Evolutionary conservation across 2,329 filamentous ascomycete genomes (phyloP), one percentile per base, ranked within the genome.

Genomic region (Leptographium wingfieldii): DNA sequence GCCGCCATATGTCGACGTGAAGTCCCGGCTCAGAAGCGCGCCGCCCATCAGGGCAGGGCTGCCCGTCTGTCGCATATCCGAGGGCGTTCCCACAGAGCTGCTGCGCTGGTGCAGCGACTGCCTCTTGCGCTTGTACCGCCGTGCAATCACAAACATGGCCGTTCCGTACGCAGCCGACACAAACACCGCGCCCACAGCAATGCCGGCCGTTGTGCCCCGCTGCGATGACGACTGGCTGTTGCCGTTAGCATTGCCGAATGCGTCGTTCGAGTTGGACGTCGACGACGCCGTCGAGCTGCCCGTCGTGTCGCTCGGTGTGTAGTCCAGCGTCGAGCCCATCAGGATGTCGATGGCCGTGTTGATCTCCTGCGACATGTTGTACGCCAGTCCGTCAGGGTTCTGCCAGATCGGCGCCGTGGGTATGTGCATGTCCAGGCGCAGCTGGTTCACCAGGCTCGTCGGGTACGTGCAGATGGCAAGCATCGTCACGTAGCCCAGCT

Each of bases 131-230:
- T 92, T 90, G 80, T 96, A 96, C 62, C 92, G 83, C 63, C 91
- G 86, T 56, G 92, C 92, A 65, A 96, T 84, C 68, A 94, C 85
- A 76, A 96, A 92, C 92, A 96, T 96, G 71, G 90, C 91, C 14
- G 88, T 89, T 69, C 91, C 92, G 66, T 96, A 96, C n/a, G 90
- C 85, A 57, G 86, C 87, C 51, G 89, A 90, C 68, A 91, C 85
- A 52, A 82, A 81, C 38, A 92, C 83, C 31, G 89, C 87, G 67
- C 89, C 90, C 27, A 90, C 79, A 60, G 87, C 89, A 68, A 96
- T 85, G 65, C 82, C 84, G 29, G 81, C 82, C 1, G 81, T 85
- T 40, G 84, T 86, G 51, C 82, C 84, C 67, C 77, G 77, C 68
- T 82, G 76, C 63, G 82, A 81, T 54, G 85, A 76, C 6, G 80